Evolutionary conservation across 208 protist species (phyloP).

Genomic region (Crithidia sp.): DNA sequence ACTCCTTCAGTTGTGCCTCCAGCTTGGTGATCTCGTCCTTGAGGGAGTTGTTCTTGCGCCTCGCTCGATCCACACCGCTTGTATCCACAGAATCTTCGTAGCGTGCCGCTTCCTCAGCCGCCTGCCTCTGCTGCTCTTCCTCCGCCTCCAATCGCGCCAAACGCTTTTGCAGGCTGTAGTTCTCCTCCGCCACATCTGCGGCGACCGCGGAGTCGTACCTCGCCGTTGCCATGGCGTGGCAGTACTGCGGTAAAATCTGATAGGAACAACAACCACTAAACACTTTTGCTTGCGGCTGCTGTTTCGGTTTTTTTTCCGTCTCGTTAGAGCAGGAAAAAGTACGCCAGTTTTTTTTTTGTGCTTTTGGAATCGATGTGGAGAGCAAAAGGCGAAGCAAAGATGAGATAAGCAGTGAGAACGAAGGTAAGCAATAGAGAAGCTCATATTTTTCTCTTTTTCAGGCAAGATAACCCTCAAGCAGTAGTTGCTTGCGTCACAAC

Average conservation of each 20-base stretch:
- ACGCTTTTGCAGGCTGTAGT: slow-evolving; percentile 56
- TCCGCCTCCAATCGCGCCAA: slow-evolving; percentile 59
- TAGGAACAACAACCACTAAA: background rate
- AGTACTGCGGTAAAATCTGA: background rate
- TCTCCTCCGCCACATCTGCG: slow-evolving; percentile 52
- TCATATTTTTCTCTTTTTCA: too few relatives aligned
- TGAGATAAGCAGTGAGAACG: background rate
- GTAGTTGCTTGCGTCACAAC: too few relatives aligned
- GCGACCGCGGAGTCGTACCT: slow-evolving; percentile 36
- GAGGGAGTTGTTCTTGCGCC: slow-evolving; percentile 56
- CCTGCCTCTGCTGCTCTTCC: slow-evolving; percentile 33
- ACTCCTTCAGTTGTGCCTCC: slow-evolving; percentile 56
- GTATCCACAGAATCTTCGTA: slow-evolving; percentile 38
- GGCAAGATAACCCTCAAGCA: too few relatives aligned
- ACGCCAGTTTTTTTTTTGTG: background rate
- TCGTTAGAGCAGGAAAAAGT: too few relatives aligned
- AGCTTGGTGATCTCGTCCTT: slow-evolving; percentile 59
- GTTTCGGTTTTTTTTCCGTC: slow-evolving; percentile 1
- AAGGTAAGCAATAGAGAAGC: too few relatives aligned
- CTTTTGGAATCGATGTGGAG: background rate
- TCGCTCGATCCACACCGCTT: slow-evolving; percentile 45
- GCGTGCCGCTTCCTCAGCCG: slow-evolving; percentile 24
- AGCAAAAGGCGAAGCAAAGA: background rate
- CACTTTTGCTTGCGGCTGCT: too few relatives aligned
- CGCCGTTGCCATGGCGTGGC: background rate